Evolutionary conservation across 805 yeast genomes (phyloP).

Genomic region (Kluyveromyces starmeri): DNA sequence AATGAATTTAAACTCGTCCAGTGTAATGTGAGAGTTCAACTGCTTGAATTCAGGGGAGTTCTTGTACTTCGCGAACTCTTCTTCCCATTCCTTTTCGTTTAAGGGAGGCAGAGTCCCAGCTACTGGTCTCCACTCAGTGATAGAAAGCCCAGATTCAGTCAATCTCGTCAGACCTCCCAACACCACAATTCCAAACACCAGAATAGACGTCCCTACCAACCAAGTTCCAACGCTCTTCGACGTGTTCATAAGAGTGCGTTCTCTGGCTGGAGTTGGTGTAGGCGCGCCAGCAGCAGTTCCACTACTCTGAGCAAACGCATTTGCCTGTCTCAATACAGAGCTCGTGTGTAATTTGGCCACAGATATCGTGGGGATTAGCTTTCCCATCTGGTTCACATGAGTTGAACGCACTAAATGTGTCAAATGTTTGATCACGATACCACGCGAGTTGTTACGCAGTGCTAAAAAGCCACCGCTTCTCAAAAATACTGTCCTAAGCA

Average conservation of each 20-base stretch:
- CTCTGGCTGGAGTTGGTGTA: conserved; percentile 15
- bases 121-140: conserved; percentile 98
- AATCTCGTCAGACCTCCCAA: conserved; percentile 92
- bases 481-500: background rate
- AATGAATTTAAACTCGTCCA: conserved; percentile 91
- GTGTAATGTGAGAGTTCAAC: conserved; percentile 68
- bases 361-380: background rate
- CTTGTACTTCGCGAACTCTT: conserved; percentile 71
- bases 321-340: conserved; percentile 9
- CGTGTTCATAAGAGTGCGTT: conserved; percentile 36
- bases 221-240: conserved; percentile 71
- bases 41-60: conserved; percentile 86
- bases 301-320: conserved; percentile 11
- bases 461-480: background rate
- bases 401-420: background rate
- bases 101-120: conserved; percentile 92
- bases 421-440: background rate
- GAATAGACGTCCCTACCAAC: conserved; percentile 76
- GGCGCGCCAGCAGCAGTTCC: conserved; percentile 26
- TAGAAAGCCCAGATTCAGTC: conserved; percentile 91
- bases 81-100: conserved; percentile 72
- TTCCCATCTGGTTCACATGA: too few relatives aligned
- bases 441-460: background rate
- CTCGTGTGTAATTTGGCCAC: conserved; percentile 9
- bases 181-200: conserved; percentile 93